Evolutionary conservation across 345 rosid genomes (phyloP), one percentile per base, ranked within the genome.

Genomic region (Dovyalis caffra): DNA sequence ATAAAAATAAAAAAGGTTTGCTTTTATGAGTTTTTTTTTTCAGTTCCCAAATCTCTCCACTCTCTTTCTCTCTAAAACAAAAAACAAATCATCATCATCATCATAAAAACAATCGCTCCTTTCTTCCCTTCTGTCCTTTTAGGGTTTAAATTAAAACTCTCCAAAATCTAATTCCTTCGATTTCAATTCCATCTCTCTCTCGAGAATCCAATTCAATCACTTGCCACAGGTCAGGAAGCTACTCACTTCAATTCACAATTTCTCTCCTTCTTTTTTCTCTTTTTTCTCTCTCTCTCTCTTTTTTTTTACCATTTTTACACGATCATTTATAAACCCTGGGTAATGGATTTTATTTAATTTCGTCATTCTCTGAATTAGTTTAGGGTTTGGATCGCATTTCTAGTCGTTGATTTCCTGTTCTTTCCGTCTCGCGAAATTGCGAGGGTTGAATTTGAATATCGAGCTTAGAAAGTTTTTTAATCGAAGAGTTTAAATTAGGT

Each of bases 331-430:
- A 23, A 31, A 6, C 10, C 43, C 9, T 11, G 29, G 28, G 12
- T 20, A 8, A n/a, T 45, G 1, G 76, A 3, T 69, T 21, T 9
- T 25, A 1, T 20, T 47, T 47, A 1, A 12, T 49, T 65, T 33
- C 5, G n/a, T 16, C 21, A n/a, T 45, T 28, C 12, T 26, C 32
- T 64, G 61, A 16, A 14, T 67, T 43, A 3, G 4, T 29, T 10
- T 57, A 71, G 71, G 76, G 75, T 43, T 65, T 57, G 71, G 75
- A 77, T 77, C 71, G 69, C 70, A 51, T 49, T 53, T 64, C 10
- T 20, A 34, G 47, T 43, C 47, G 28, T 23, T 56, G 61, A 56
- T 56, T 23, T 23, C n/a, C n/a, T 56, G 14, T 56, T n/a, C n/a
- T n/a, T n/a, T n/a, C n/a, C n/a, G 61, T 56, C 8, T 56, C 61